Percentiles rank a stretch among this genome's conserved stretches.
phyloP scores from a whole-genome alignment of 495 filamentous ascomycete species.

The Xeromyces bisporus region DNA sequence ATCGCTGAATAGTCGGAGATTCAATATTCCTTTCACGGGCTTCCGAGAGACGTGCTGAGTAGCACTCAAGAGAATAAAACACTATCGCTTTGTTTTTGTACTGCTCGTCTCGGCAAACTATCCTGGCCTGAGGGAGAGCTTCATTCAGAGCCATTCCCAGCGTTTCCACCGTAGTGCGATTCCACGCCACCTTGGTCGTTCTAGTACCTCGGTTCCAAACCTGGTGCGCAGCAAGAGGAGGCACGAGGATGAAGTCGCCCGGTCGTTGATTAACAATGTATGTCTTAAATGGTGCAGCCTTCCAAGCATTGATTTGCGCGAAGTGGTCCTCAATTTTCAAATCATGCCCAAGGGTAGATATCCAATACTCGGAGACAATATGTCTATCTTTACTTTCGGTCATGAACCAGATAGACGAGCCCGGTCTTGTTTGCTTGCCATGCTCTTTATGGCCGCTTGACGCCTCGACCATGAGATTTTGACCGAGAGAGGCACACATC shows the following conservation, averaged over 20 bases:
- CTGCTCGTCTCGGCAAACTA: conserved; percentile 95
- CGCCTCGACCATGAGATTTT: conserved; percentile 94
- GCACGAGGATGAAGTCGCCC: conserved; percentile 91
- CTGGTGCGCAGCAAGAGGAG: conserved; percentile 92
- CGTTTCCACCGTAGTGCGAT: conserved; percentile 85
- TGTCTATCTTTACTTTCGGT: conserved; percentile 80
- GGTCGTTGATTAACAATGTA: conserved; percentile 82
- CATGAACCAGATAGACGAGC: conserved; percentile 97
- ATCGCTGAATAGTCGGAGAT: conserved; percentile 41
- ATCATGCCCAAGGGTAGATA: conserved; percentile 80
- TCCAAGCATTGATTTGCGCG: conserved; percentile 84
- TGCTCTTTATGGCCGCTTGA: conserved; percentile 41
- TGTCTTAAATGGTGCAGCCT: conserved; percentile 76
- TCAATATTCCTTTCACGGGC: conserved; percentile 20
- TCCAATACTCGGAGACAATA: conserved; percentile 78
- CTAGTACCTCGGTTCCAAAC: conserved; percentile 95
- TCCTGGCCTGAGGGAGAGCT: conserved; percentile 67
- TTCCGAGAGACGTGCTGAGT: conserved; percentile 43
- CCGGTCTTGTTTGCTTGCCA: conserved; percentile 51
- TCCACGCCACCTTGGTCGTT: conserved; percentile 97
- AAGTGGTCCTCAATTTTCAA: conserved; percentile 95
- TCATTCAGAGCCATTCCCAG: conserved; percentile 70
- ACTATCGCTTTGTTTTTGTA: conserved; percentile 97
- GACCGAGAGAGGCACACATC: conserved; percentile 91
- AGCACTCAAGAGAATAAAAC: conserved; percentile 65